Evolutionary conservation across 164 flowering plant genomes (phyloP), one percentile per base, ranked within the genome.

Genomic region (Tetracentron sinense): DNA sequence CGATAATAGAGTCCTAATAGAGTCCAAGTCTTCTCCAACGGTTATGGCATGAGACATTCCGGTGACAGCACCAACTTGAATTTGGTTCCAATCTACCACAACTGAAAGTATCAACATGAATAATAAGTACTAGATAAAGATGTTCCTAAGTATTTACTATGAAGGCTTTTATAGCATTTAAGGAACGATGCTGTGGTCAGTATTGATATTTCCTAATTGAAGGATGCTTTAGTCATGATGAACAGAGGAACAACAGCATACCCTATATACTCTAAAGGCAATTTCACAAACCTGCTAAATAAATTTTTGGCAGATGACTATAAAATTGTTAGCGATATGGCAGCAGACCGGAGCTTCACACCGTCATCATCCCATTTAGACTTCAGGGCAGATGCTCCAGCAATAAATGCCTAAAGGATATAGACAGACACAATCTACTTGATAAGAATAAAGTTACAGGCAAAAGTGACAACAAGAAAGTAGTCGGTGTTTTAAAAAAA

Each of bases 311-410:
- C n/a, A n/a, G 42, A 42, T 15, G 58, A 62, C 71, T 83, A 89
- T 16, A 86, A 59, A 61, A 90, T 50, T 11, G 95, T 75, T 55
- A 94, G 65, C 10, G 99, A 94, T 44, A 94, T 68, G 10, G 97
- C 99, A 55, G 99, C 96, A 74, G 97, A 91, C 0, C 99, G 96
- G 63, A 94, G 97, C 71, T 79, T 83, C 49, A 85, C 70, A 14
- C 95, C 96, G 72, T 89, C 97, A 35, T 80, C 85, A 6, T 74
- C 85, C 99, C 99, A 94, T 65, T 72, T 91, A 44, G 77, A 78
- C 55, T 83, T 58, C 17, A 96, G 96, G 10, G 96, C 96, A 74
- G 92, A 67, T 72, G 89, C 97, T 68, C 92, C 97, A 60, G 97
- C 93, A 66, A 94, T 77, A 73, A 72, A 58, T 57, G 83, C 87